Base-by-base conservation (phyloP, 139 green algal species). In the Axilococcus clingmanii region DNA sequence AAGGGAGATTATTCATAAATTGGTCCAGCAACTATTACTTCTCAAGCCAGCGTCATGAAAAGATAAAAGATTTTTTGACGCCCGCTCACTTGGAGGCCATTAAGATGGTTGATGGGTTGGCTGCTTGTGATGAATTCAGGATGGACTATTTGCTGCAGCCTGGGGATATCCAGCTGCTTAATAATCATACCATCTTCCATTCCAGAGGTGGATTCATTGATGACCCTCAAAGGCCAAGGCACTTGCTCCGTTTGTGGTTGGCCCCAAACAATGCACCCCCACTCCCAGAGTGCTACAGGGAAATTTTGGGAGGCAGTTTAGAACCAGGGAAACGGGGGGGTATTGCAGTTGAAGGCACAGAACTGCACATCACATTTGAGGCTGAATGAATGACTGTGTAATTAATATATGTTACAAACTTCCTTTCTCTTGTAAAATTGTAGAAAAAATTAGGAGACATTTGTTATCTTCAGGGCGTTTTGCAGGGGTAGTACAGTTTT, bases 111-210 rank as follows among this genome's bases (percentile, higher is more conserved):
- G 47, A 76, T 46, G 52, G 60, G 40, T 44, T 75, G 23, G 65
- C 68, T 2, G 35, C 28, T 30, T 55, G 35, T 15, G 60, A 81
- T 25, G 50, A 58, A 34, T 57, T 86, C 48, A 63, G 72, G 9
- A 44, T 86, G 53, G 66, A 82, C 57, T 65, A 57, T 19, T 59
- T 63, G 44, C 71, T 86, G 47, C 53, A 77, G 57, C 69, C 74
- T n/a, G 72, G 71, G 12, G 78, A 84, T 53, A 57, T 86, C 11
- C 78, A 86, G 69, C 47, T 86, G 24, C 57, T 86, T 17, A 62
- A 68, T 68, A 86, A 84, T 66, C 72, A 82, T 55, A 68, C 52
- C 3, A 50, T 55, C 34, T 48, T 84, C 24, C 75, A 86, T 60
- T 58, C 51, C 2, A 59, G 78, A 20, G 48, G 58, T 6, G 60